Evolutionary conservation across 352 stramenopile species (phyloP).

Genomic region (Phytophthora litchii): DNA sequence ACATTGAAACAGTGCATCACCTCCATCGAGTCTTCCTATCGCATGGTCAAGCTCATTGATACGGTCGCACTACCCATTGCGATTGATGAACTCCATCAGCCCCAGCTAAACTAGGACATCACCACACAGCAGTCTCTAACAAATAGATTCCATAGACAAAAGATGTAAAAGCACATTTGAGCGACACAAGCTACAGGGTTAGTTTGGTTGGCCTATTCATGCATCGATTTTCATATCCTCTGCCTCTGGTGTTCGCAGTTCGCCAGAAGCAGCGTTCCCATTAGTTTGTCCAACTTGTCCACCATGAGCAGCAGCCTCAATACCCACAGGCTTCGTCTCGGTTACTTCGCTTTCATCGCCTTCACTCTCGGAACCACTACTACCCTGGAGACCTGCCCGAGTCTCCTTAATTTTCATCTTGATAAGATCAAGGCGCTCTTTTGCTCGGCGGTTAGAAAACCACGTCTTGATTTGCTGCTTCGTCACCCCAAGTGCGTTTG

Average conservation of each 20-base stretch:
- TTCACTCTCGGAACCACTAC: conserved; percentile 46
- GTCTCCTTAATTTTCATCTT: conserved; percentile 77
- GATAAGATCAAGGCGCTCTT: conserved; percentile 80
- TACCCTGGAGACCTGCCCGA: conserved; percentile 27
- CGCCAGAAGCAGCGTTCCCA: conserved; percentile 5
- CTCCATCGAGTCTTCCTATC: conserved; percentile 78
- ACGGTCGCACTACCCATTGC: conserved; percentile 55
- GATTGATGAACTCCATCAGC: conserved; percentile 49
- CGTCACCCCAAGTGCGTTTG: conserved; percentile 53
- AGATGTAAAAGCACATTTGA: conserved; percentile 35
- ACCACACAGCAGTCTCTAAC: background rate
- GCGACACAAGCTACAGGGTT: conserved; percentile 24
- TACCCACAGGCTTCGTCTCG: conserved; percentile 18
- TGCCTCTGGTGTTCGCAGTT: conserved; percentile 25
- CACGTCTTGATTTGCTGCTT: conserved; percentile 87
- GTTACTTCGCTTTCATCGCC: conserved; percentile 38
- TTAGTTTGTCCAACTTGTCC: conserved; percentile 26
- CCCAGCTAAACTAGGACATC: conserved; percentile 33
- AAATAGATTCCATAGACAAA: conserved; percentile 15
- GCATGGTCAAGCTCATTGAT: conserved; percentile 70
- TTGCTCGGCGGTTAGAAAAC: conserved; percentile 84
- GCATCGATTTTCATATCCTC: conserved; percentile 36
- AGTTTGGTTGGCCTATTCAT: conserved; percentile 29
- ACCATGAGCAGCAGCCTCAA: conserved; percentile 13
- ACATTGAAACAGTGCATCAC: conserved; percentile 79